Conservation (phyloP, 1,139 yeast species). For the Sugiyamaella neomexicana region DNA sequence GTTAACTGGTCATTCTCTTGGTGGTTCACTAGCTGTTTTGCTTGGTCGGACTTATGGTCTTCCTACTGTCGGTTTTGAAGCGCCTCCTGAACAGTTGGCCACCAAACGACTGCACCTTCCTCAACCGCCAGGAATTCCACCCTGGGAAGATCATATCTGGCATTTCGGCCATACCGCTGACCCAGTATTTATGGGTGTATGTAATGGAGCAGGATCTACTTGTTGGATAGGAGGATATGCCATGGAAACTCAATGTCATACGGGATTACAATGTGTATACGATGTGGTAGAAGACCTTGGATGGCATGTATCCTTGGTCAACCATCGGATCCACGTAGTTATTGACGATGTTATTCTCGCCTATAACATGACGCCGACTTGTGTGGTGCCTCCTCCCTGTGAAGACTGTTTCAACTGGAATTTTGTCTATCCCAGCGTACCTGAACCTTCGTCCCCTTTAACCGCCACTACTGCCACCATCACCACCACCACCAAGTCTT, state of each 20-base stretch:
- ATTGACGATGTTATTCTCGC: conserved; percentile 74
- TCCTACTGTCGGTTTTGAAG: conserved; percentile 87
- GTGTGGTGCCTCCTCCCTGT: conserved; percentile 62
- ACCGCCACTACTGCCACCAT: conserved; percentile 17
- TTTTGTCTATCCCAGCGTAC: conserved; percentile 51
- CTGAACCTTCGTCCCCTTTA: conserved; percentile 15
- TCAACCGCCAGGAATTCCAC: conserved; percentile 86
- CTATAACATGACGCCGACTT: conserved; percentile 76
- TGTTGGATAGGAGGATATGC: conserved; percentile 96
- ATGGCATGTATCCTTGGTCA: conserved; percentile 84
- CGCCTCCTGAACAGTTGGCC: conserved; percentile 91
- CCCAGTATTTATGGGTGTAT: conserved; percentile 95
- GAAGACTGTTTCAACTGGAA: conserved; percentile 93
- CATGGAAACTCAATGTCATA: conserved; percentile 94
- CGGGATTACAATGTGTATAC: conserved; percentile 85
- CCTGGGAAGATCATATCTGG: conserved; percentile 80
- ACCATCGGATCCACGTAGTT: conserved; percentile 89
- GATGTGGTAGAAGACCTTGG: conserved; percentile 89
- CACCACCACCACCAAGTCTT: too few species aligned
- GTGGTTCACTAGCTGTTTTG: conserved; percentile 82
- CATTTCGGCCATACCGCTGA: conserved; percentile 97
- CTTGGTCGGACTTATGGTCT: conserved; percentile 87
- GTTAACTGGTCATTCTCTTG: conserved; percentile 95
- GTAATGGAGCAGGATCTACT: conserved; percentile 89
- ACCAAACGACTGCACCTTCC: conserved; percentile 85